Percentiles rank a stretch among this genome's conserved stretches.
Conservation (phyloP, 192 early-diverging fungal genomes). For the Dissophora globulifera region DNA sequence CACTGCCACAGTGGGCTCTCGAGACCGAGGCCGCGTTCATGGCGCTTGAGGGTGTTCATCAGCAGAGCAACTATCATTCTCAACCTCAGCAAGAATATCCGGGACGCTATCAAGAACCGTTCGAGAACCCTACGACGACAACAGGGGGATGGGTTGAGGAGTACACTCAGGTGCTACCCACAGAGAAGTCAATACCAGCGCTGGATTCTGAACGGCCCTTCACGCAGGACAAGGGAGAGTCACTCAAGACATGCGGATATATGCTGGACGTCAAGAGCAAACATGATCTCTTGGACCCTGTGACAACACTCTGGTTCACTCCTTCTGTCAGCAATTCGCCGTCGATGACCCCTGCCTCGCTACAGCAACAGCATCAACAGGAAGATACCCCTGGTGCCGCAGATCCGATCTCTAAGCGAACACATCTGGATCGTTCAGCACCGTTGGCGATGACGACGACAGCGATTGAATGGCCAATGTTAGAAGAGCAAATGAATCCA, state of each 20-base stretch:
- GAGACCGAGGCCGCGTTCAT: conserved; percentile 29
- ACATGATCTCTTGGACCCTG: not conserved
- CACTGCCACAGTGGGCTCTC: conserved; percentile 32
- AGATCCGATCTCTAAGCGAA: too few relatives aligned
- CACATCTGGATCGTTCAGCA: not conserved
- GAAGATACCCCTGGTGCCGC: too few relatives aligned
- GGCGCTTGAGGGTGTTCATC: conserved; percentile 19
- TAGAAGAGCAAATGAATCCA: not conserved
- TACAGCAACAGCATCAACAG: too few relatives aligned
- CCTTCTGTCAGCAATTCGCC: too few relatives aligned
- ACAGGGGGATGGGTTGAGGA: conserved; percentile 2
- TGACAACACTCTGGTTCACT: too few relatives aligned
- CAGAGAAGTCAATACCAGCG: too few relatives aligned
- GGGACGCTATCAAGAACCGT: too few relatives aligned
- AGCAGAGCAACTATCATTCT: not conserved
- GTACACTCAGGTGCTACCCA: not conserved
- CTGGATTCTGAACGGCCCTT: too few relatives aligned
- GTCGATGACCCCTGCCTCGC: too few relatives aligned
- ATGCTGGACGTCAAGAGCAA: conserved; percentile 15
- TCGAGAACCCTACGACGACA: not conserved
- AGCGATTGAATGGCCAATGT: too few relatives aligned
- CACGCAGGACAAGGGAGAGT: too few relatives aligned
- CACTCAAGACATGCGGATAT: conserved; percentile 6
- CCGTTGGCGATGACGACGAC: not conserved
- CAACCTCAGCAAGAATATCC: too few relatives aligned